Conservation (phyloP, 2,329 filamentous ascomycete genomes). For the Incumbomyces delicatus region DNA sequence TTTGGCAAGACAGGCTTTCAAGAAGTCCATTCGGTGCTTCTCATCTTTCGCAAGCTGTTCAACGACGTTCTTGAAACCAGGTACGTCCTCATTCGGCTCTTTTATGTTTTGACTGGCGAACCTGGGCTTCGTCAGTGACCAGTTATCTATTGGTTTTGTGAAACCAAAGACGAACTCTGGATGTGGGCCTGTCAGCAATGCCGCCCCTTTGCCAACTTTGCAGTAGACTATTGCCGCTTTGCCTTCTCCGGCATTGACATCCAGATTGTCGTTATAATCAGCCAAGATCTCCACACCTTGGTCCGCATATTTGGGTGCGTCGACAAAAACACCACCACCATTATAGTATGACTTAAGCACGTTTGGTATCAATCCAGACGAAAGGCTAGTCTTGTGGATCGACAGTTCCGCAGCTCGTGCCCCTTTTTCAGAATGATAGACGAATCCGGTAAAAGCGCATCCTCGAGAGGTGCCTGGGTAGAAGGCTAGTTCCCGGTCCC, state of each 20-base stretch:
- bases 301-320: slow-evolving; percentile 53
- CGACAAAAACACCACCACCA: slow-evolving; percentile 85
- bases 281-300: slow-evolving; percentile 72
- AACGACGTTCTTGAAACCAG: slow-evolving; percentile 62
- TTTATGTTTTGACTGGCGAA: slow-evolving; percentile 74
- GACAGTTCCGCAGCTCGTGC: slow-evolving; percentile 61
- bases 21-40: slow-evolving; percentile 57
- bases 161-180: slow-evolving; percentile 58
- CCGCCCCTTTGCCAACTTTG: slow-evolving; percentile 69
- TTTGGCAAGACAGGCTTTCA: slow-evolving; percentile 70
- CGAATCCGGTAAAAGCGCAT: slow-evolving; percentile 78
- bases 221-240: slow-evolving; percentile 76
- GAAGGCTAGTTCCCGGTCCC: slow-evolving; percentile 74
- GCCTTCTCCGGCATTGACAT: slow-evolving; percentile 64
- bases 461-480: slow-evolving; percentile 81
- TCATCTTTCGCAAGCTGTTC: slow-evolving; percentile 60
- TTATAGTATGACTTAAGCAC: slow-evolving; percentile 79
- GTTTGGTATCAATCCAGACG: slow-evolving; percentile 44
- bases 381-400: slow-evolving; percentile 53
- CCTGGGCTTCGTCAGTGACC: slow-evolving; percentile 38
- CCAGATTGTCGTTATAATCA: slow-evolving; percentile 62
- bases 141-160: slow-evolving; percentile 14
- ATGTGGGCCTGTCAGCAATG: slow-evolving; percentile 76
- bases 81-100: slow-evolving; percentile 50
- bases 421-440: slow-evolving; percentile 79